Conservation (phyloP, 139 green algal genomes). For the Asterochloris sp. region DNA sequence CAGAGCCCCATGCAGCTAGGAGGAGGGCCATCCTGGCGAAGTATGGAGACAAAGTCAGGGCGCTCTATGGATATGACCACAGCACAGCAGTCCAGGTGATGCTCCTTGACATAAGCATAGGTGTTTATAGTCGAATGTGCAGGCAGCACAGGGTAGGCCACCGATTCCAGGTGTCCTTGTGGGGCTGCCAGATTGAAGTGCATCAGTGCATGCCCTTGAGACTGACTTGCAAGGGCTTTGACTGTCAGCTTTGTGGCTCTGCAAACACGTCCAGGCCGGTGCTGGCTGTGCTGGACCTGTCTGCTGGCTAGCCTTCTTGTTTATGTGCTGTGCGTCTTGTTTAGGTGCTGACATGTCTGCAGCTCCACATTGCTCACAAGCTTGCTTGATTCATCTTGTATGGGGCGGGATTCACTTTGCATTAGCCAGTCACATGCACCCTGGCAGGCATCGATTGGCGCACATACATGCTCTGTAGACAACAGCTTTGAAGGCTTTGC, state of each 20-base stretch:
- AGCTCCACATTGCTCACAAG: too few species aligned
- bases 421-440: too few species aligned
- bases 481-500: too few species aligned
- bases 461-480: too few species aligned
- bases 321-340: too few species aligned
- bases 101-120: background rate
- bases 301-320: too few species aligned
- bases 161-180: background rate
- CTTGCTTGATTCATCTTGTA: too few species aligned
- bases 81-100: constrained; percentile 45
- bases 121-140: background rate
- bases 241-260: background rate
- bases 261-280: background rate
- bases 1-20: constrained; percentile 57
- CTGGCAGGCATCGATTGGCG: too few species aligned
- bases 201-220: background rate
- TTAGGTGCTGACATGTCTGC: too few species aligned
- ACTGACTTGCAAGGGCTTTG: background rate
- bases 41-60: constrained; percentile 56
- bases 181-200: background rate
- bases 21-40: constrained; percentile 53
- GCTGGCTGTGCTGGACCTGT: background rate
- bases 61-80: constrained; percentile 64
- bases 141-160: background rate
- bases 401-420: too few species aligned